Evolutionary conservation across 495 filamentous ascomycete species (phyloP).

Genomic region (Penicillium roqueforti): DNA sequence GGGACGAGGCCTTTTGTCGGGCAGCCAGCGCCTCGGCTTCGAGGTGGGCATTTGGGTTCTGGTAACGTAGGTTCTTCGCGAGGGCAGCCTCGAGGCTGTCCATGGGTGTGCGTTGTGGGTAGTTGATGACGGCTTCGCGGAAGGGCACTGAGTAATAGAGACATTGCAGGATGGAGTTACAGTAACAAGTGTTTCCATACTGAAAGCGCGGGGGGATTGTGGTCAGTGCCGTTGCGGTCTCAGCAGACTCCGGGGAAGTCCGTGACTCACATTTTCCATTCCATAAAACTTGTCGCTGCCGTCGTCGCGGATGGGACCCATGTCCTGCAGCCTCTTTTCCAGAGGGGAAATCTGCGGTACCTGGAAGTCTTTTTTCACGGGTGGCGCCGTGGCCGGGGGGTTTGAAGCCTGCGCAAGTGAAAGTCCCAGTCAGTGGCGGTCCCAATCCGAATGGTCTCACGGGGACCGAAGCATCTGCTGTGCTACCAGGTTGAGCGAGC

Average conservation of each 20-base stretch:
- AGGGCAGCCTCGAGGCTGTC: slow-evolving; percentile 49
- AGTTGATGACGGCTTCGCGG: slow-evolving; percentile 91
- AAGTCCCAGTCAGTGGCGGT: slow-evolving; percentile 11
- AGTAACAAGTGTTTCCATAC: slow-evolving; percentile 98
- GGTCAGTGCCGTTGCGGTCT: not conserved
- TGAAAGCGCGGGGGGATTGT: slow-evolving; percentile 28
- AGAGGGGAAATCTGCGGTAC: slow-evolving; percentile 67
- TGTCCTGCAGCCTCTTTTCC: slow-evolving; percentile 76
- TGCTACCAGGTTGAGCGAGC: slow-evolving; percentile 15
- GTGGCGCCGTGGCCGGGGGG: slow-evolving; percentile 38
- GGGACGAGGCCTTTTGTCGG: slow-evolving; percentile 38
- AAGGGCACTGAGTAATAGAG: slow-evolving; percentile 94
- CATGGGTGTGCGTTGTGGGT: slow-evolving; percentile 63
- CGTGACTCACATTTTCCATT: slow-evolving; percentile 82
- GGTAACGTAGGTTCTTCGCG: slow-evolving; percentile 43
- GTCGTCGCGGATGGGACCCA: slow-evolving; percentile 73
- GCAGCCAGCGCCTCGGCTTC: slow-evolving; percentile 44
- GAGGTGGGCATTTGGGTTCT: slow-evolving; percentile 37
- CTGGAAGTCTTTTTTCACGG: slow-evolving; percentile 69
- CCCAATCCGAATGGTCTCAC: slow-evolving; percentile 16
- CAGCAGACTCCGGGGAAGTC: not conserved
- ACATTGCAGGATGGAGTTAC: slow-evolving; percentile 96
- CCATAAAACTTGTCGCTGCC: slow-evolving; percentile 99
- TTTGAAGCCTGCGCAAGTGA: slow-evolving; percentile 34
- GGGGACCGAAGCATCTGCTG: slow-evolving; percentile 11